phyloP scores from a whole-genome alignment of 2,329 filamentous ascomycete species.

The Cucurbitaria berberidis region DNA sequence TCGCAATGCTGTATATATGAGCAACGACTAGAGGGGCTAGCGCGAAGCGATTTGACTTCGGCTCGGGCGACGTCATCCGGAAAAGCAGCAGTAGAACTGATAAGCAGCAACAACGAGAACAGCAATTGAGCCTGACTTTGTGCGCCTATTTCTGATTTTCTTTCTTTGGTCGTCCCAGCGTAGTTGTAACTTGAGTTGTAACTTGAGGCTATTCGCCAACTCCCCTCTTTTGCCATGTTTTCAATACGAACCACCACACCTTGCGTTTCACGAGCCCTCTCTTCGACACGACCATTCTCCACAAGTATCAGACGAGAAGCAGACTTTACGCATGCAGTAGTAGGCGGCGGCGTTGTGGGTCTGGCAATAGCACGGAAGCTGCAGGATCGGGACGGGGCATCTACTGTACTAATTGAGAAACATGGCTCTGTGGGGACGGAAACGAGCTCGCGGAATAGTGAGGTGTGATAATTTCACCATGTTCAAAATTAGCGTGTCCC shows the following conservation, averaged over 20 bases:
- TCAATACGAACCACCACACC: conserved; percentile 10
- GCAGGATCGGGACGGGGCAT: conserved; percentile 63
- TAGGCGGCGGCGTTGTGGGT: conserved; percentile 77
- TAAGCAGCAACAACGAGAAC: conserved; percentile 1
- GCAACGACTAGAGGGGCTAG: conserved; percentile 2
- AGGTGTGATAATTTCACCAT: conserved; percentile 57
- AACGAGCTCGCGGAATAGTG: conserved; percentile 88
- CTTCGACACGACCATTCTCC: conserved; percentile 27
- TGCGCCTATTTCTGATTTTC: not conserved
- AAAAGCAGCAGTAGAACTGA: conserved; percentile 9
- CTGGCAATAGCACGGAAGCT: conserved; percentile 79
- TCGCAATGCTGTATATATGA: not conserved
- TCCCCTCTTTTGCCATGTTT: conserved; percentile 13
- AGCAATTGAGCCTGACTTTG: not conserved
- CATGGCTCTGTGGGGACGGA: conserved; percentile 79
- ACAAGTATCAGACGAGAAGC: conserved; percentile 47
- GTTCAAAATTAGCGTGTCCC: not conserved
- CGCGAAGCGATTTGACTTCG: not conserved
- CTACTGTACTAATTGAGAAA: conserved; percentile 81
- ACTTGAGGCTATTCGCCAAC: not conserved
- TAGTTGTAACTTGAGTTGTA: not conserved
- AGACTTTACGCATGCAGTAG: conserved; percentile 70
- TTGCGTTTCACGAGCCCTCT: not conserved
- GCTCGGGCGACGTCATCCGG: conserved; percentile 15
- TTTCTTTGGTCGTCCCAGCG: not conserved